Conservation (phyloP, 768 basidiomycete genomes). For the Pisolithus tinctorius region DNA sequence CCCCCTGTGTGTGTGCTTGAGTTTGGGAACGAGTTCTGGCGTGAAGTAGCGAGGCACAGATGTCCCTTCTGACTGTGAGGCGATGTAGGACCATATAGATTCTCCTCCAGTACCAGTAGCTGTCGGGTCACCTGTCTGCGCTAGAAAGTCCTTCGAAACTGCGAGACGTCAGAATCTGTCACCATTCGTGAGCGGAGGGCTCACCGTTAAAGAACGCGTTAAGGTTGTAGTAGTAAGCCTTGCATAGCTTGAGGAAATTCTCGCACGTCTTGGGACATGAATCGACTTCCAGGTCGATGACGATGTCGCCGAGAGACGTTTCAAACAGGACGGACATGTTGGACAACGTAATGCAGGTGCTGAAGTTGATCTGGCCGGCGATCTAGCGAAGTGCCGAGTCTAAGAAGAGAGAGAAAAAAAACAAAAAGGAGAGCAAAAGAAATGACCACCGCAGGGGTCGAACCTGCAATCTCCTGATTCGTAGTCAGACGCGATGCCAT, state of each 20-base stretch:
- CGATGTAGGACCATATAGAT: conserved; percentile 75
- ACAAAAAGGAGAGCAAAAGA: conserved; percentile 2
- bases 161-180: conserved; percentile 1
- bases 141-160: conserved; percentile 98
- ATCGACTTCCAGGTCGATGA: conserved; percentile 92
- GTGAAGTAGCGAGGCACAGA: conserved; percentile 69
- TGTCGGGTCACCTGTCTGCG: conserved; percentile 93
- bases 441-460: conserved; percentile 35
- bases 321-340: conserved; percentile 93
- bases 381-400: neutral
- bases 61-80: conserved; percentile 34
- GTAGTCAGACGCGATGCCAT: conserved; percentile 87
- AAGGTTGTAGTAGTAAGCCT: conserved; percentile 93
- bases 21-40: conserved; percentile 72
- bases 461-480: conserved; percentile 35
- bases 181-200: conserved; percentile 20
- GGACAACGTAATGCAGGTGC: too few species aligned
- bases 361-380: neutral
- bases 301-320: conserved; percentile 94
- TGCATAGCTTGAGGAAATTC: conserved; percentile 97
- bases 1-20: conserved; percentile 81
- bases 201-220: conserved; percentile 97
- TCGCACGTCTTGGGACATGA: conserved; percentile 85
- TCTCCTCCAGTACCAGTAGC: conserved; percentile 93
- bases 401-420: neutral